These are phyloP conservation scores for Glutinoglossum americanum DNA, from an alignment of 495 filamentous ascomycete genomes.

Conservation along the genomic window DNA sequence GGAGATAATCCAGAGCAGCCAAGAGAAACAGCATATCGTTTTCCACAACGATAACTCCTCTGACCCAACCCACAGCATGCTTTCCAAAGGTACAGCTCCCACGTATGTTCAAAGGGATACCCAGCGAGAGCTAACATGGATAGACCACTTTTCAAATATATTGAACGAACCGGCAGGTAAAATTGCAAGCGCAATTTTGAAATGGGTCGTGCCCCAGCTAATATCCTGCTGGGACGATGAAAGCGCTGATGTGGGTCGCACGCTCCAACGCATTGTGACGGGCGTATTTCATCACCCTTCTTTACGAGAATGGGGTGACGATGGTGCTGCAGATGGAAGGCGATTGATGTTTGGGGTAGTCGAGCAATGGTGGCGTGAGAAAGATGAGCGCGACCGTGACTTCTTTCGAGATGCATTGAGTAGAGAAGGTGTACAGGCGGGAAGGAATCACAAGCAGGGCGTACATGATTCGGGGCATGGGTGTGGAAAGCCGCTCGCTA, in stretches of 20 bases:
- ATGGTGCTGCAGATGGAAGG: constrained; percentile 53
- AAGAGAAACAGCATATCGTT: constrained; percentile 61
- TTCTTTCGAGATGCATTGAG: constrained; percentile 49
- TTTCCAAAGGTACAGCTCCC: constrained; percentile 45
- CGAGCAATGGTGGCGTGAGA: constrained; percentile 55
- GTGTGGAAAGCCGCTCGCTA: constrained; percentile 48
- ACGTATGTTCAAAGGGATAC: constrained; percentile 28
- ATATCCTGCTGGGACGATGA: constrained; percentile 76
- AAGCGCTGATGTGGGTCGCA: constrained; percentile 37
- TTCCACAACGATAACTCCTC: constrained; percentile 54
- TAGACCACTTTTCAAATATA: constrained; percentile 18
- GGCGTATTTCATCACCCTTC: constrained; percentile 81
- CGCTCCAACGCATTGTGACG: constrained; percentile 49
- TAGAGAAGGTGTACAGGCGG: constrained; percentile 49
- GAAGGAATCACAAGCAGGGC: constrained; percentile 65
- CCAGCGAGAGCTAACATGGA: background rate
- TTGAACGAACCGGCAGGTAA: constrained; percentile 78
- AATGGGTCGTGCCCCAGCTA: constrained; percentile 67
- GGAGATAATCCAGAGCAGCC: constrained; percentile 63
- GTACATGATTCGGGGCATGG: constrained; percentile 71
- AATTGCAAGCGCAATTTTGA: constrained; percentile 51
- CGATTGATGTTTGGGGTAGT: constrained; percentile 56
- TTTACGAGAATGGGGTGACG: constrained; percentile 41
- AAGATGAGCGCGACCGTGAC: constrained; percentile 35
- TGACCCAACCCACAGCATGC: constrained; percentile 88